Evolutionary conservation across 2,329 filamentous ascomycete species (phyloP).

Genomic region (Colletotrichum viniferum): DNA sequence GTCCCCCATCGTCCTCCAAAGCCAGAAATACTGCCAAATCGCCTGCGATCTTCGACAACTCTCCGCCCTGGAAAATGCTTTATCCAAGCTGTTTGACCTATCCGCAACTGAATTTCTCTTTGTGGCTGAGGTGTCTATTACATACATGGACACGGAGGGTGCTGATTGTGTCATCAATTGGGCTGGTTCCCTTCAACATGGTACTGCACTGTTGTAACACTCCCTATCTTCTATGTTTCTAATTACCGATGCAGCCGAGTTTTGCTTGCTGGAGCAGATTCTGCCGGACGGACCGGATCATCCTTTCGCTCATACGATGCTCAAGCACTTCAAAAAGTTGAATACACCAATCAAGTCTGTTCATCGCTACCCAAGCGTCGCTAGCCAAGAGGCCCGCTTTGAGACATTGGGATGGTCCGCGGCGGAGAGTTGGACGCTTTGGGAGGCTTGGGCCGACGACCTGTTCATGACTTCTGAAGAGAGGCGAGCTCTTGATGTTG

Average conservation of each 20-base stretch:
- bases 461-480: conserved; percentile 66
- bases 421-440: conserved; percentile 71
- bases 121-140: conserved; percentile 87
- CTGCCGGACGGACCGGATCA: conserved; percentile 78
- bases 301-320: conserved; percentile 87
- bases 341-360: conserved; percentile 80
- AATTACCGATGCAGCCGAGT: conserved; percentile 62
- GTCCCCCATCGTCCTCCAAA: conserved; percentile 61
- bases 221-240: conserved; percentile 14
- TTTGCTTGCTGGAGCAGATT: conserved; percentile 87
- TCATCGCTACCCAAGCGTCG: conserved; percentile 67
- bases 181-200: conserved; percentile 72
- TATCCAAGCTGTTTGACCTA: conserved; percentile 64
- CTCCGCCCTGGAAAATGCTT: conserved; percentile 58
- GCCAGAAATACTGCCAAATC: conserved; percentile 76
- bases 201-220: conserved; percentile 46
- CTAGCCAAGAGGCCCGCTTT: conserved; percentile 74
- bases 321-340: conserved; percentile 81
- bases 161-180: conserved; percentile 79
- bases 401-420: conserved; percentile 68
- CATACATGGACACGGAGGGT: conserved; percentile 80
- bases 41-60: conserved; percentile 82
- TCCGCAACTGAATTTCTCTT: conserved; percentile 67
- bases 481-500: conserved; percentile 64
- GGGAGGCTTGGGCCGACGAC: conserved; percentile 80